Evolutionary conservation across 768 basidiomycete species (phyloP), one percentile per base, ranked within the genome.

Genomic region (Lentinula boryana): DNA sequence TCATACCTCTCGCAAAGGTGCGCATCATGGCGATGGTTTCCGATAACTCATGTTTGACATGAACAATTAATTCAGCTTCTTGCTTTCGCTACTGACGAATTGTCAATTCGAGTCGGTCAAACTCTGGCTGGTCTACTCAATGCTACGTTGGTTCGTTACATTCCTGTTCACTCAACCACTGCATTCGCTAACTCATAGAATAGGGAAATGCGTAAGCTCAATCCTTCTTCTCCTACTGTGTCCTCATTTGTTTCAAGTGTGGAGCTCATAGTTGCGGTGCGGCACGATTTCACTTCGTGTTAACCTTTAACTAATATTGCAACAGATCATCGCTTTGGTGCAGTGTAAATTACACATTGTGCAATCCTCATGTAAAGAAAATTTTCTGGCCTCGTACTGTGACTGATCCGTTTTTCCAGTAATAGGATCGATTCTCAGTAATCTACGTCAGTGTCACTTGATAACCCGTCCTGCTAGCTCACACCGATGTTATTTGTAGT

Each of bases 371-470:
- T 78, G 91, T 92, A 71, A 70, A 87, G 76, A 21, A 23, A 46
- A 40, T 41, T 12, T 10, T 23, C 31, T 40, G 9, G 27, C 4
- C 21, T 27, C 1, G 18, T 8, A 8, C 13, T 33, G 32, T 33
- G 32, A 64, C 66, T 57, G 54, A 23, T 12, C 60, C 57, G 55
- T 54, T 63, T 63, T 27, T 23, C 8, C 62, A 93, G 91, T 95
- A 68, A 78, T 95, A 60, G 93, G 93, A n/a, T 89, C 89, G 4
- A 87, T 95, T 69, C 79, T 95, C 9, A 91, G 89, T 65, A 95
- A 95, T 72, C 74, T 91, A 62, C 76, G 90, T 92, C 75, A 71
- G 87, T 71, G 62, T 60, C 53, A 64, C 54, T 33, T 49, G 56
- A 55, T 43, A 1, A 12, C 15, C 23, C 21, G 61, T 51, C 53